Evolutionary conservation across 2,329 filamentous ascomycete genomes (phyloP), one percentile per base, ranked within the genome.

Genomic region (Meredithiella fracta): DNA sequence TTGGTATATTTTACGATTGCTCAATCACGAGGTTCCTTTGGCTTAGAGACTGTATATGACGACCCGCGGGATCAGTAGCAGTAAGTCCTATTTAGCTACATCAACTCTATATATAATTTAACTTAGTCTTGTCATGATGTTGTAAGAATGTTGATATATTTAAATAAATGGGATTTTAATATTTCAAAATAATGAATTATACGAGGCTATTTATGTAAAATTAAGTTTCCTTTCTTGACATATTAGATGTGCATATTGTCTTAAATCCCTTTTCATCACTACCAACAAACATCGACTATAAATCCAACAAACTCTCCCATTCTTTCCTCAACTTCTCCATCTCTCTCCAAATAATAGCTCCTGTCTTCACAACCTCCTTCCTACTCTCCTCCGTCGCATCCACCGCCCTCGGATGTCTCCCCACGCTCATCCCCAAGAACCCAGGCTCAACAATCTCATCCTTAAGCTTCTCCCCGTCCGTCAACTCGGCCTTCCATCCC

Each of bases 251-350:
- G 37, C n/a, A 8, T 14, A 1, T 20, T 23, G 8, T 25, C 25
- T 23, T 11, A 14, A 15, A 15, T 7, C 3, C 38, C 3, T 25
- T n/a, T 5, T 23, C 20, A 40, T 8, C 20, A 31, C 20, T 29
- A 8, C 31, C 34, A n/a, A 22, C 29, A 3, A n/a, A 38, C 2
- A 22, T 34, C 17, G 31, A 11, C 23, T 50, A 57, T 20, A 58
- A 29, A 49, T 53, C 50, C 8, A 58, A 50, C 4, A 53, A n/a
- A n/a, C 61, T 68, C 65, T 79, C 82, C 88, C 82, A 89, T 62
- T 77, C 71, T 25, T 65, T 66, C 62, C 88, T 74, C 70, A 94
- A 66, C 61, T 70, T 72, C 72, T 92, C 87, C 75, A 92, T 83
- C 67, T 79, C 73, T 59, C 65, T 72, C 86, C 86, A 91, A 60